phyloP scores from a whole-genome alignment of 2,329 filamentous ascomycete species.

The Colletotrichum salicis region DNA sequence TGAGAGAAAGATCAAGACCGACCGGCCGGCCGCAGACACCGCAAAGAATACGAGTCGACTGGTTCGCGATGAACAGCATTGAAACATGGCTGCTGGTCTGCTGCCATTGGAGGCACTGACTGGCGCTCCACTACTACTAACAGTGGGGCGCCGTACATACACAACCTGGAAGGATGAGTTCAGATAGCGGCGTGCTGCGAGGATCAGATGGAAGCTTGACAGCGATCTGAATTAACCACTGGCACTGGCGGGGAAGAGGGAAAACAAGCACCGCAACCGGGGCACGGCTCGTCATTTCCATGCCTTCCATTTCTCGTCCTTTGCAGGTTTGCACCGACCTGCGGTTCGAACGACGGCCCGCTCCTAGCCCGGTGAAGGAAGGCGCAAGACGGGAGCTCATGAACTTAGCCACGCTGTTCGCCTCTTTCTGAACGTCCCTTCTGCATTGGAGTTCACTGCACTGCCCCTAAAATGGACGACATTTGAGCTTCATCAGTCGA shows the following conservation, averaged over 20 bases:
- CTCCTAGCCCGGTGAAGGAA: background rate
- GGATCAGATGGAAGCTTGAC: too few species aligned
- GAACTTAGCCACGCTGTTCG: background rate
- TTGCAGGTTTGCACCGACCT: background rate
- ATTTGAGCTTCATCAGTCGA: background rate
- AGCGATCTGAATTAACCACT: background rate
- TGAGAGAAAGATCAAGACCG: background rate
- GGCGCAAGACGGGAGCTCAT: background rate
- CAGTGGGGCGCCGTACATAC: background rate
- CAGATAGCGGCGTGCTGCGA: background rate
- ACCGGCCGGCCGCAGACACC: too few species aligned
- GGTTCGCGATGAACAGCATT: background rate
- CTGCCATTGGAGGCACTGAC: background rate
- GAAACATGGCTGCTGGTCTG: too few species aligned
- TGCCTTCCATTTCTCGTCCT: background rate
- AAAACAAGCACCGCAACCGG: background rate
- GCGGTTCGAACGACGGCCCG: slow-evolving; percentile 6
- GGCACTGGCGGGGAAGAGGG: background rate
- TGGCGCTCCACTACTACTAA: background rate
- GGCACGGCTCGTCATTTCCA: background rate
- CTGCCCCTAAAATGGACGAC: background rate
- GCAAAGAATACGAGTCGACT: background rate
- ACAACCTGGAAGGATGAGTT: background rate
- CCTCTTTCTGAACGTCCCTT: background rate
- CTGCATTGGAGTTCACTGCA: background rate